These are phyloP conservation scores for Skeletonema tropicum DNA, from an alignment of 108 stramenopile species.

Conservation along the genomic window DNA sequence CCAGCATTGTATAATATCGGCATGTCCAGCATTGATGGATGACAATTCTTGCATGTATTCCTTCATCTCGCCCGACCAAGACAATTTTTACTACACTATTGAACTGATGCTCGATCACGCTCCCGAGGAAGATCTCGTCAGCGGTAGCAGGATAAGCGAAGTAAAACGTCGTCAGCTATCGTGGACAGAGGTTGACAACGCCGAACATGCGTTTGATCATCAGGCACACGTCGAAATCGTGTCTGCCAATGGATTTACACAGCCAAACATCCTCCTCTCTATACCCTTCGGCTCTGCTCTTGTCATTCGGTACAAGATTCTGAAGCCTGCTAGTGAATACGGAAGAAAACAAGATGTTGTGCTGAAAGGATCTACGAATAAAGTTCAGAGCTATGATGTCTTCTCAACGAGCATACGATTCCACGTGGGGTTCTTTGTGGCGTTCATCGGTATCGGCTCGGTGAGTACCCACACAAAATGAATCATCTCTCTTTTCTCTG, in stretches of 20 bases:
- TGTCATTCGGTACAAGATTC: slow-evolving; percentile 25
- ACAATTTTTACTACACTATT: slow-evolving; percentile 24
- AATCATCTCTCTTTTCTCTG: neutral
- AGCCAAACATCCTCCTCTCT: slow-evolving; percentile 30
- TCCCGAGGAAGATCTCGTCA: neutral
- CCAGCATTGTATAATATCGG: slow-evolving; percentile 17
- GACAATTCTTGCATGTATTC: slow-evolving; percentile 18
- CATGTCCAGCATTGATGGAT: slow-evolving; percentile 24
- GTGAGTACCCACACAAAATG: slow-evolving; percentile 18
- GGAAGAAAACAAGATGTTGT: slow-evolving; percentile 4
- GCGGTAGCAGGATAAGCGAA: slow-evolving; percentile 7
- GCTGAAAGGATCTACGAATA: slow-evolving; percentile 18
- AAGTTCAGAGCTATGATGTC: slow-evolving; percentile 6
- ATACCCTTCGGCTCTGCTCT: slow-evolving; percentile 27
- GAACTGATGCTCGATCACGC: slow-evolving; percentile 15
- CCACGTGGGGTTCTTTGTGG: slow-evolving; percentile 9
- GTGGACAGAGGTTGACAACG: slow-evolving; percentile 24
- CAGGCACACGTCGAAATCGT: slow-evolving; percentile 32
- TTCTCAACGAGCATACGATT: slow-evolving; percentile 18
- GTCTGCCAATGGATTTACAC: slow-evolving; percentile 22
- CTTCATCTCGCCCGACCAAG: slow-evolving; percentile 9
- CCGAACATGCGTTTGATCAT: slow-evolving; percentile 19
- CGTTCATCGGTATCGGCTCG: slow-evolving; percentile 17
- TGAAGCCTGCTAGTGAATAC: neutral
- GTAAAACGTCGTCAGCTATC: slow-evolving; percentile 23